These are phyloP conservation scores for Claviceps sp. DNA, from an alignment of 2,329 filamentous ascomycete species.

Conservation along the genomic window DNA sequence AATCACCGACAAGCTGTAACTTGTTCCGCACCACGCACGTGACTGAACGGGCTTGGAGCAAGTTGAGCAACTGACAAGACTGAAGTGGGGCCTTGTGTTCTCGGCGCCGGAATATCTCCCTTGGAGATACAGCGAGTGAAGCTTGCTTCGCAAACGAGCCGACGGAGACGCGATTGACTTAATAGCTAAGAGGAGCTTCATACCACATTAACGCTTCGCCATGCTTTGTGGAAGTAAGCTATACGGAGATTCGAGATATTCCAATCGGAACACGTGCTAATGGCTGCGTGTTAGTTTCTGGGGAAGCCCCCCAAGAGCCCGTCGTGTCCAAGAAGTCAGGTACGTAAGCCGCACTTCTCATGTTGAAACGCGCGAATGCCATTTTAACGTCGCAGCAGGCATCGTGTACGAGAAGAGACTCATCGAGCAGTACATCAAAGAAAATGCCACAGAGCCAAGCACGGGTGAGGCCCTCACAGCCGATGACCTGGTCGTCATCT, in stretches of 20 bases:
- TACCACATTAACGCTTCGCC: slow-evolving; percentile 13
- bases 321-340: slow-evolving; percentile 92
- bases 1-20: no score
- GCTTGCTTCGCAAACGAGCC: slow-evolving; percentile 4
- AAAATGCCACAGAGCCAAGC: slow-evolving; percentile 85
- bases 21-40: background rate
- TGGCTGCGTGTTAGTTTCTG: slow-evolving; percentile 54
- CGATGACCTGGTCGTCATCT: slow-evolving; percentile 81
- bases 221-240: slow-evolving; percentile 38
- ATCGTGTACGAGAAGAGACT: slow-evolving; percentile 89
- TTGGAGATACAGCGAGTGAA: slow-evolving; percentile 1
- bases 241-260: background rate
- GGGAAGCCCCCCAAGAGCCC: slow-evolving; percentile 87
- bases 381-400: slow-evolving; percentile 32
- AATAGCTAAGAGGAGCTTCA: slow-evolving; percentile 10
- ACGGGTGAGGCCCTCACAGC: slow-evolving; percentile 71
- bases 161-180: slow-evolving; percentile 9
- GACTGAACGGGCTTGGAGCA: background rate
- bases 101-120: slow-evolving; percentile 12
- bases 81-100: background rate
- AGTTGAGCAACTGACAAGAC: background rate
- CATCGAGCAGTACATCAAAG: slow-evolving; percentile 86
- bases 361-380: background rate
- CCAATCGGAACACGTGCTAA: background rate
- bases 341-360: slow-evolving; percentile 27